Conservation (phyloP, 495 filamentous ascomycete genomes). For the Talaromyces nanjingensis region DNA sequence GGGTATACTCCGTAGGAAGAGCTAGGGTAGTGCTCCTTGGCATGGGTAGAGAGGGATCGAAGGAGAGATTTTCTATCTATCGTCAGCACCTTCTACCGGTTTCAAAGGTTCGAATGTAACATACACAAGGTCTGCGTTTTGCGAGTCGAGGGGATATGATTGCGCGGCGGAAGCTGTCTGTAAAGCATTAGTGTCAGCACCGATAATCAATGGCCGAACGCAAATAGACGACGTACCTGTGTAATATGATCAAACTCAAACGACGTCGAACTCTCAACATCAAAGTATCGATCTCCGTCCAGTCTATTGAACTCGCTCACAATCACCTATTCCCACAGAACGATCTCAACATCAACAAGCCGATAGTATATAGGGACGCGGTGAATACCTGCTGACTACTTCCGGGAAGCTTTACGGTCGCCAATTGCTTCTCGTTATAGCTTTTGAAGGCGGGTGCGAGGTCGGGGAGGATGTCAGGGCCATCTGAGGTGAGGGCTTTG, state of each 20-base stretch:
- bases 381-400: conserved; percentile 60
- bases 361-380: conserved; percentile 11
- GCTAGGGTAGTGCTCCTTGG: conserved; percentile 81
- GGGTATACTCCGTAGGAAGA: conserved; percentile 74
- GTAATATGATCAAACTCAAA: conserved; percentile 82
- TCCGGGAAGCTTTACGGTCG: conserved; percentile 81
- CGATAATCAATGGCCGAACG: too few relatives aligned
- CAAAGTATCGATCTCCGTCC: conserved; percentile 76
- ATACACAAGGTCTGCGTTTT: conserved; percentile 74
- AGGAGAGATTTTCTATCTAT: conserved; percentile 55
- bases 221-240: conserved; percentile 45
- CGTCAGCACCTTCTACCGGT: background rate
- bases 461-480: conserved; percentile 56
- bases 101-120: conserved; percentile 5
- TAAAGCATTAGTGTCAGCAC: too few relatives aligned
- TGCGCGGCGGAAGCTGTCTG: conserved; percentile 80
- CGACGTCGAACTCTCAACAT: conserved; percentile 75
- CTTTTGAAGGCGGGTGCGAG: conserved; percentile 80
- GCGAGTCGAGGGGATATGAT: conserved; percentile 72
- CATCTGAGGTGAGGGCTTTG: conserved; percentile 72
- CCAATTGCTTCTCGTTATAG: conserved; percentile 94
- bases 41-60: conserved; percentile 69
- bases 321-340: conserved; percentile 52
- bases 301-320: conserved; percentile 80
- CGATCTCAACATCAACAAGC: background rate